Conservation (phyloP, 2,329 filamentous ascomycete genomes). For the Chaetomium strumarium region DNA sequence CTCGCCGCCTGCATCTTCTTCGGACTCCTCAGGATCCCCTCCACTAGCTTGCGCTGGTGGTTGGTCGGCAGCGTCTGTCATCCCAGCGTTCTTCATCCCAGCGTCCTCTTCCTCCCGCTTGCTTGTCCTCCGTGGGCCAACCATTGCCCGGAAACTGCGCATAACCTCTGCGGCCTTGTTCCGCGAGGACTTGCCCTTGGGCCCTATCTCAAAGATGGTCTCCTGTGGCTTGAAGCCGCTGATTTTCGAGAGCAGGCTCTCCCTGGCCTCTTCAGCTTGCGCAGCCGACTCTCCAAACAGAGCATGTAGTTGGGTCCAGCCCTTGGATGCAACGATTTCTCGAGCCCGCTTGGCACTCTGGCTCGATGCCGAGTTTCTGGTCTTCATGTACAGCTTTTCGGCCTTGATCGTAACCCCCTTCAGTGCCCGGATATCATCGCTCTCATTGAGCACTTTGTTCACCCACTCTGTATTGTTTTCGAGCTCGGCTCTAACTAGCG, state of each 20-base stretch:
- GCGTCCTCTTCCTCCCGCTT: conserved; percentile 28
- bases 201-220: conserved; percentile 90
- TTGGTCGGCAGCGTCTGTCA: conserved; percentile 26
- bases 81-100: conserved; percentile 28
- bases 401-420: conserved; percentile 75
- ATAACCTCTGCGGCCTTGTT: conserved; percentile 69
- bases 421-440: conserved; percentile 65
- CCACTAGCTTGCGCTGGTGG: conserved; percentile 26
- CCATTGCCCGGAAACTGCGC: conserved; percentile 64
- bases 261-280: conserved; percentile 62
- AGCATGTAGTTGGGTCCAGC: conserved; percentile 69
- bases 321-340: conserved; percentile 63
- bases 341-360: conserved; percentile 88
- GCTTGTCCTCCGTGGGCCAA: conserved; percentile 49
- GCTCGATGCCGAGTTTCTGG: conserved; percentile 79
- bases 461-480: conserved; percentile 77
- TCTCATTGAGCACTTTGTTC: conserved; percentile 69
- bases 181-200: conserved; percentile 54
- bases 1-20: conserved; percentile 31
- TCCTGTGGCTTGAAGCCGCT: conserved; percentile 85
- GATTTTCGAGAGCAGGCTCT: conserved; percentile 82
- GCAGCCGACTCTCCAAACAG: conserved; percentile 69
- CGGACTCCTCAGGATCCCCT: conserved; percentile 40
- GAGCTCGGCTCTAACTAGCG: conserved; percentile 65
- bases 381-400: conserved; percentile 86